Percentiles rank a stretch among this genome's conserved stretches.
phyloP scores from a whole-genome alignment of 1,284 basidiomycete species.

The Abortiporus biennis region DNA sequence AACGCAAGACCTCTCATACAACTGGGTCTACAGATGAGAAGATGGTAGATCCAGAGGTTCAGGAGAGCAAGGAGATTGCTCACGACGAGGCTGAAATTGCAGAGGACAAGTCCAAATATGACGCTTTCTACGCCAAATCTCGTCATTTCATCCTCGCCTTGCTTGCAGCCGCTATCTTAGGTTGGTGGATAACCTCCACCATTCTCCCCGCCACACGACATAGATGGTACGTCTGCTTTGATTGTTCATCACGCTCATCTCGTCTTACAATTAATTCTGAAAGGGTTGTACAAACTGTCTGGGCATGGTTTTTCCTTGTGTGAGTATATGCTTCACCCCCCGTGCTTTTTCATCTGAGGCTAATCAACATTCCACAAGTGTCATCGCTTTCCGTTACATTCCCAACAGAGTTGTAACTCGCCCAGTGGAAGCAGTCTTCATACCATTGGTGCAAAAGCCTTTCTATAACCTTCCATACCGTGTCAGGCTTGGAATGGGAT shows the following conservation, averaged over 20 bases:
- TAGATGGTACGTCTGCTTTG: conserved; percentile 48
- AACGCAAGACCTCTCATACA: conserved; percentile 11
- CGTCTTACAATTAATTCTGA: conserved; percentile 7
- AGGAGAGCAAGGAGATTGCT: conserved; percentile 15
- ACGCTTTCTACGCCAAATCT: conserved; percentile 20
- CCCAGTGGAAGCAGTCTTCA: conserved; percentile 64
- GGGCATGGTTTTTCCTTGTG: conserved; percentile 76
- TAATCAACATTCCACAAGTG: conserved; percentile 28
- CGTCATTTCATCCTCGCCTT: conserved; percentile 41
- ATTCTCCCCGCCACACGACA: conserved; percentile 62
- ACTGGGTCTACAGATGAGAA: conserved; percentile 17
- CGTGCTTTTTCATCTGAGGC: conserved; percentile 1
- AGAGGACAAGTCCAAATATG: conserved; percentile 12
- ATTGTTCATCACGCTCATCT: conserved; percentile 4
- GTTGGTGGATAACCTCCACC: conserved; percentile 78
- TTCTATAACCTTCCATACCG: conserved; percentile 62
- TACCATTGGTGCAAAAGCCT: conserved; percentile 55
- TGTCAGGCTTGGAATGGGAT: conserved; percentile 58
- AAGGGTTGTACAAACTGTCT: conserved; percentile 75
- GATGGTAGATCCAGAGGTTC: conserved; percentile 20
- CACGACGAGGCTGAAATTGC: conserved; percentile 21
- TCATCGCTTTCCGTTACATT: conserved; percentile 77
- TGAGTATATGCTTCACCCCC: conserved; percentile 28
- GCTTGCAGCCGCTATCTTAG: conserved; percentile 58
- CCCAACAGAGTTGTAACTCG: conserved; percentile 60